A percentile compares a stretch with the other conserved stretches of the same genome.
These are phyloP conservation scores for Silene conica DNA, from an alignment of 148 eudicot species.

Conservation along the genomic window DNA sequence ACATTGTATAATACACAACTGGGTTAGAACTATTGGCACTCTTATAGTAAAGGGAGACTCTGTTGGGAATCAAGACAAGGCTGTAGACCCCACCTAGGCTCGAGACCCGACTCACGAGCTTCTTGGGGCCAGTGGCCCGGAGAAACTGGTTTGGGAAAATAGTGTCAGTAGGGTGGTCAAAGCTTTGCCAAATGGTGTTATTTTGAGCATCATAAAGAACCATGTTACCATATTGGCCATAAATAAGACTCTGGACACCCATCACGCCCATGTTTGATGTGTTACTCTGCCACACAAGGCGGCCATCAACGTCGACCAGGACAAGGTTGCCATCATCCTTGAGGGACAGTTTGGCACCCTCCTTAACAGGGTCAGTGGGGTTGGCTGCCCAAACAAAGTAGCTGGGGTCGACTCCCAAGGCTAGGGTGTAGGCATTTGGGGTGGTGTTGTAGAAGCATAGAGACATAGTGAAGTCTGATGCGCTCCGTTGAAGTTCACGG, in stretches of 20 bases:
- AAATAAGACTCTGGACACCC: slow-evolving; percentile 19
- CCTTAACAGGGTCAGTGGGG: slow-evolving; percentile 29
- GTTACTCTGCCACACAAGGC: slow-evolving; percentile 31
- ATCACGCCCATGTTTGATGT: slow-evolving; percentile 32
- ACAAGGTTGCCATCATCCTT: slow-evolving; percentile 28
- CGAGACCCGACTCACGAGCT: slow-evolving; percentile 27
- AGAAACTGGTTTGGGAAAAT: slow-evolving; percentile 31
- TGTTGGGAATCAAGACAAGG: slow-evolving; percentile 18
- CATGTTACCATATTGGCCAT: slow-evolving; percentile 26
- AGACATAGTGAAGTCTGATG: not conserved
- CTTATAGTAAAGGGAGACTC: slow-evolving; percentile 29
- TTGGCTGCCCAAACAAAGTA: slow-evolving; percentile 42
- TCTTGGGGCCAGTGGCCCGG: slow-evolving; percentile 10
- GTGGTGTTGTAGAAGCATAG: slow-evolving; percentile 40
- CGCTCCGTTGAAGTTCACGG: not conserved
- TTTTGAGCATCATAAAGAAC: slow-evolving; percentile 24
- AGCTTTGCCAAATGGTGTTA: slow-evolving; percentile 32
- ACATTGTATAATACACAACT: slow-evolving; percentile 18
- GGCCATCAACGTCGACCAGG: slow-evolving; percentile 31
- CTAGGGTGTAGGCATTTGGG: slow-evolving; percentile 33
- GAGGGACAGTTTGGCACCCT: slow-evolving; percentile 26
- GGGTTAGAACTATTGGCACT: slow-evolving; percentile 24
- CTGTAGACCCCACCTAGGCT: slow-evolving; percentile 24
- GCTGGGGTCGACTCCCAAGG: slow-evolving; percentile 17
- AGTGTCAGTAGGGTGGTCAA: slow-evolving; percentile 35